Percentiles rank a stretch among this genome's conserved stretches.
Evolutionary conservation across 495 filamentous ascomycete genomes (phyloP).

Genomic region (Aspergillus wentii): DNA sequence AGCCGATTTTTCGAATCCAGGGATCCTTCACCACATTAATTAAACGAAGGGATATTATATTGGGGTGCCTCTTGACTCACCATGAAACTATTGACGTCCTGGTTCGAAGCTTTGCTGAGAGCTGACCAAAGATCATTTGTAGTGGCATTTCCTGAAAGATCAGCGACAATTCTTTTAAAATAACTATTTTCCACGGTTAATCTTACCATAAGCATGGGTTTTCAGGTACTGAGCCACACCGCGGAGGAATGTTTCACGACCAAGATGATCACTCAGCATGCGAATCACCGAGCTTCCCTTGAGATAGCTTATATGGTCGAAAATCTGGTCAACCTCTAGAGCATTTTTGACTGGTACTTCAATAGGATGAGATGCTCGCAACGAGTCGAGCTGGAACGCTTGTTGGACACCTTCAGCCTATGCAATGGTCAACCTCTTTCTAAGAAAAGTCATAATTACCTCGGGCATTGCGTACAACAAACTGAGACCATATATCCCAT

Average conservation of each 20-base stretch:
- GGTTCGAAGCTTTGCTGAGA: constrained; percentile 82
- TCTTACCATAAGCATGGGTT: constrained; percentile 66
- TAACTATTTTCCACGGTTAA: not conserved
- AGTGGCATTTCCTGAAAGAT: constrained; percentile 72
- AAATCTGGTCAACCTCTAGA: constrained; percentile 92
- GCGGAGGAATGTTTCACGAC: constrained; percentile 76
- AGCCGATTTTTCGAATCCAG: constrained; percentile 94
- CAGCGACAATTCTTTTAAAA: too few relatives aligned
- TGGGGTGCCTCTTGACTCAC: constrained; percentile 24
- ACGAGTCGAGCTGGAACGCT: constrained; percentile 81
- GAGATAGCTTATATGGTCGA: constrained; percentile 90
- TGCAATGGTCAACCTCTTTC: constrained; percentile 30
- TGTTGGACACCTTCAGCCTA: constrained; percentile 84
- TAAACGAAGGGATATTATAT: constrained; percentile 2
- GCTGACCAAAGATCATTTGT: constrained; percentile 90
- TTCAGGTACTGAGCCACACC: constrained; percentile 88
- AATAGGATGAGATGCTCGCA: constrained; percentile 89
- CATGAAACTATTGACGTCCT: constrained; percentile 85
- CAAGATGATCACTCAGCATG: constrained; percentile 86
- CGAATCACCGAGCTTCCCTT: constrained; percentile 94
- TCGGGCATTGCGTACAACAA: constrained; percentile 66
- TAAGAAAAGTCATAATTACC: constrained; percentile 31
- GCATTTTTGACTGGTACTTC: constrained; percentile 88
- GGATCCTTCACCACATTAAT: constrained; percentile 48
- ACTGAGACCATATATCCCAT: constrained; percentile 94